These are phyloP conservation scores for Ogataea pignaliae DNA, from an alignment of 805 yeast species.

Conservation along the genomic window DNA sequence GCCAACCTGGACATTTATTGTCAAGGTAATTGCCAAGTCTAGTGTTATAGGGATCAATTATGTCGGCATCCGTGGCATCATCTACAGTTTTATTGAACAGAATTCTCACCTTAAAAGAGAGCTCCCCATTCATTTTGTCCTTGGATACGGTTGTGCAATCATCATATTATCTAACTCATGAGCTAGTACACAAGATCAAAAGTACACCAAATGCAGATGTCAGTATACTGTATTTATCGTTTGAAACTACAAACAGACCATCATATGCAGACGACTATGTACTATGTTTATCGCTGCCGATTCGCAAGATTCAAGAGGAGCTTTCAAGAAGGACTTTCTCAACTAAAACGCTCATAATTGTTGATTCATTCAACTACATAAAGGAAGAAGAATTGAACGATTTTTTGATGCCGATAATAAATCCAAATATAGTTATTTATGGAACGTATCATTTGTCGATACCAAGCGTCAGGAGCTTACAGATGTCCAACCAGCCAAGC, in stretches of 20 bases:
- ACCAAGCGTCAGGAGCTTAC: constrained; percentile 15
- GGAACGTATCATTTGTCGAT: constrained; percentile 44
- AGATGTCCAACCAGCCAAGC: constrained; percentile 16
- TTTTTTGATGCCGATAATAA: constrained; percentile 24
- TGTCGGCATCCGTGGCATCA: constrained; percentile 28
- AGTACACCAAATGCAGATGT: constrained; percentile 21
- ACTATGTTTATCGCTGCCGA: constrained; percentile 33
- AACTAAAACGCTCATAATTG: constrained; percentile 38
- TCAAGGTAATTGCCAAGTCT: too few relatives aligned
- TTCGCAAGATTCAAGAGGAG: constrained; percentile 7
- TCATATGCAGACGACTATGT: constrained; percentile 43
- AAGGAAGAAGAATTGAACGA: constrained; percentile 39
- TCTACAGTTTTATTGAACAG: constrained; percentile 60
- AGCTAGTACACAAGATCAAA: constrained; percentile 42
- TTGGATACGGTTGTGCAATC: constrained; percentile 72
- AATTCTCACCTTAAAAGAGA: constrained; percentile 64
- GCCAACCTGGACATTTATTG: too few relatives aligned
- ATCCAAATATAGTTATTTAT: constrained; percentile 42
- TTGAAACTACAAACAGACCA: constrained; percentile 59
- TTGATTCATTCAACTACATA: constrained; percentile 69
- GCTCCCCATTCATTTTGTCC: constrained; percentile 66
- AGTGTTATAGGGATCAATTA: constrained; percentile 2
- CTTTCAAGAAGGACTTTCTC: constrained; percentile 2
- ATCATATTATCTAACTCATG: constrained; percentile 50
- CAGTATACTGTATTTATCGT: constrained; percentile 55